phyloP scores from a whole-genome alignment of 768 basidiomycete species.

The Amyloporia xantha region DNA sequence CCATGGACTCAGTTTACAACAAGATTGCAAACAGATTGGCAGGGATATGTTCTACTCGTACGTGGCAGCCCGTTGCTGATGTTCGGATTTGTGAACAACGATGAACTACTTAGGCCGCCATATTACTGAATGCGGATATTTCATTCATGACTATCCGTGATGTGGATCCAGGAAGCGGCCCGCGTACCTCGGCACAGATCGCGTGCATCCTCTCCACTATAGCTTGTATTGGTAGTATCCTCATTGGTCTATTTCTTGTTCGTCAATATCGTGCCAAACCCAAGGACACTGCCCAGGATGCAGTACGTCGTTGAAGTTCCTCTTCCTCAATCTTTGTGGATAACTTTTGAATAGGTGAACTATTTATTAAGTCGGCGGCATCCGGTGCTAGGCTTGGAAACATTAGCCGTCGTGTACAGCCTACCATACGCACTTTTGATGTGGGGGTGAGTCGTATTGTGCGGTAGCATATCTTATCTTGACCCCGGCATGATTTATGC shows the following conservation, averaged over 20 bases:
- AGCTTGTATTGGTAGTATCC: constrained; percentile 6
- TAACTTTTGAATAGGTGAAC: constrained; percentile 11
- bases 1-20: constrained; percentile 19
- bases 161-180: constrained; percentile 13
- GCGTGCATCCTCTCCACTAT: constrained; percentile 24
- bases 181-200: constrained; percentile 41
- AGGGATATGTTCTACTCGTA: constrained; percentile 20
- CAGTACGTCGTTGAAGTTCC: constrained; percentile 26
- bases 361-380: constrained; percentile 22
- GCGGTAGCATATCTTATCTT: neutral
- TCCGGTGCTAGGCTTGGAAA: constrained; percentile 37
- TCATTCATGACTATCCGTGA: constrained; percentile 28
- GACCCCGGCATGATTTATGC: neutral
- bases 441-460: constrained; percentile 44
- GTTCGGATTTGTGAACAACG: neutral
- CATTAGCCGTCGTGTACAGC: constrained; percentile 46
- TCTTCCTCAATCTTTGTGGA: too few relatives aligned
- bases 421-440: constrained; percentile 51
- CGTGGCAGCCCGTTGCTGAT: neutral
- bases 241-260: constrained; percentile 34
- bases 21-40: constrained; percentile 20
- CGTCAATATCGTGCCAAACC: constrained; percentile 22
- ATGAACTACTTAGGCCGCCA: constrained; percentile 22
- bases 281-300: constrained; percentile 24
- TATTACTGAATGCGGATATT: constrained; percentile 28